A percentile compares a stretch with the other conserved stretches of the same genome.
Evolutionary conservation across 192 early-diverging fungal genomes (phyloP).

Genomic region (Backusella tarrabulga): DNA sequence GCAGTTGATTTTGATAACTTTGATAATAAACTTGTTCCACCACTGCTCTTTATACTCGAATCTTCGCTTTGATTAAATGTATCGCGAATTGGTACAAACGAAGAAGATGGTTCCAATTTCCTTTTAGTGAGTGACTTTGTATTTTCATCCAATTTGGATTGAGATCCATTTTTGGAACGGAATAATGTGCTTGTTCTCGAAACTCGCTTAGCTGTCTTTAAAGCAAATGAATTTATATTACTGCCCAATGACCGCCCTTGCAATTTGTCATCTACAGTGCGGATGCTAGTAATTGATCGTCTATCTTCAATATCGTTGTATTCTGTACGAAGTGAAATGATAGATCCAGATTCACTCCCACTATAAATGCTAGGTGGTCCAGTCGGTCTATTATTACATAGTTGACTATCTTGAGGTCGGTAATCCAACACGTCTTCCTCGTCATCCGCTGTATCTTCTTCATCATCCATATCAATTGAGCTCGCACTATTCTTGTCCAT

Average conservation of each 20-base stretch:
- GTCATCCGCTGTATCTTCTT: slow-evolving; percentile 2
- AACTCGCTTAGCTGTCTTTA: slow-evolving; percentile 15
- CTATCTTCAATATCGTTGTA: slow-evolving; percentile 27
- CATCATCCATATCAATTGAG: background rate
- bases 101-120: slow-evolving; percentile 7
- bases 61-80: background rate
- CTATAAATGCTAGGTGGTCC: slow-evolving; percentile 12
- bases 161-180: slow-evolving; percentile 7
- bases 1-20: slow-evolving; percentile 35
- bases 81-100: background rate
- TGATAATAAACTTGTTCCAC: slow-evolving; percentile 27
- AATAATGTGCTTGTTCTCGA: slow-evolving; percentile 11
- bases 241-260: background rate
- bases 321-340: slow-evolving; percentile 28
- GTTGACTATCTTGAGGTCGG: slow-evolving; percentile 12
- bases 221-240: slow-evolving; percentile 11
- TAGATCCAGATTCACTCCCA: slow-evolving; percentile 19
- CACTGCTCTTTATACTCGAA: background rate
- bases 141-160: background rate
- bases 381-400: slow-evolving; percentile 3
- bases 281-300: slow-evolving; percentile 18
- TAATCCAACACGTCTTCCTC: slow-evolving; percentile 23
- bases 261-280: slow-evolving; percentile 16
- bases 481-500: background rate
- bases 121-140: slow-evolving; percentile 2